Conservation (phyloP, 495 filamentous ascomycete genomes). For the Pyronema omphalodes region DNA sequence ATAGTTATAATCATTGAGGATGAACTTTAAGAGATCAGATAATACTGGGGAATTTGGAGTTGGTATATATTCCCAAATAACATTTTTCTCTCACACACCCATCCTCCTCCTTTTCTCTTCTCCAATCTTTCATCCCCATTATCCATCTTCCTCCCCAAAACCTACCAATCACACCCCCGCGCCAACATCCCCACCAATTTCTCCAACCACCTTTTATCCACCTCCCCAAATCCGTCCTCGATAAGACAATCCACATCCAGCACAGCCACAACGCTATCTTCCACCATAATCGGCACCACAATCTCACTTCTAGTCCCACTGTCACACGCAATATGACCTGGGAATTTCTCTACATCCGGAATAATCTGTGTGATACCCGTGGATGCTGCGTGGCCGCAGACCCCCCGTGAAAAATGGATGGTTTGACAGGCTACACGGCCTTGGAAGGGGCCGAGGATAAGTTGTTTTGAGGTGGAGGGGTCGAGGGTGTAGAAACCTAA, state of each 20-base stretch:
- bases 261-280: slow-evolving; percentile 51
- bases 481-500: slow-evolving; percentile 67
- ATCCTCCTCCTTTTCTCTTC: too few relatives aligned
- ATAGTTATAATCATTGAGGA: too few relatives aligned
- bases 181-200: slow-evolving; percentile 46
- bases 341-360: slow-evolving; percentile 29
- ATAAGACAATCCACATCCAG: slow-evolving; percentile 75
- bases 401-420: slow-evolving; percentile 60
- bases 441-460: slow-evolving; percentile 76
- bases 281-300: slow-evolving; percentile 56
- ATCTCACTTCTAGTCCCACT: slow-evolving; percentile 69
- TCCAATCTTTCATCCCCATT: too few relatives aligned
- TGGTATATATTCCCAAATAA: too few relatives aligned
- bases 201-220: slow-evolving; percentile 52
- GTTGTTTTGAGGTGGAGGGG: slow-evolving; percentile 34
- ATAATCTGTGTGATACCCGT: slow-evolving; percentile 50
- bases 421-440: slow-evolving; percentile 69
- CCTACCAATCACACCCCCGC: slow-evolving; percentile 54
- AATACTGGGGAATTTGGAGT: too few relatives aligned
- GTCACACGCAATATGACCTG: slow-evolving; percentile 87
- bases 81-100: too few relatives aligned
- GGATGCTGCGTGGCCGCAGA: slow-evolving; percentile 62
- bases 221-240: slow-evolving; percentile 52
- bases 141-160: too few relatives aligned
- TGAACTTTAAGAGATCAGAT: too few relatives aligned